phyloP scores from a whole-genome alignment of 805 yeast genomes.

The Maudiozyma turicensis region DNA sequence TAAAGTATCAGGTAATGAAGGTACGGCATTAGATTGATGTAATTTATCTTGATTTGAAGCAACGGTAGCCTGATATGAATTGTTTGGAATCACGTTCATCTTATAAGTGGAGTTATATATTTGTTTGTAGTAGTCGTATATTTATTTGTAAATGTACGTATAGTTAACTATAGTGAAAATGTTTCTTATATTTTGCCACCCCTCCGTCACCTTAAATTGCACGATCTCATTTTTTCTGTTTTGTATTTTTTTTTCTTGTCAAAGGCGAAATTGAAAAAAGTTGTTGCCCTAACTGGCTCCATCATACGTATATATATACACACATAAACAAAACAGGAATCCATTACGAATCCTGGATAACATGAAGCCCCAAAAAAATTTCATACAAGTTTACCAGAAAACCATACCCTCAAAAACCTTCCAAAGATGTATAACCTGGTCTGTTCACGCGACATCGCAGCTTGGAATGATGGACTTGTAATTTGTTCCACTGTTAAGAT shows the following conservation, averaged over 20 bases:
- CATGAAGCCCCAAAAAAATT: too few relatives aligned
- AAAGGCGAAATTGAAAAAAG: too few relatives aligned
- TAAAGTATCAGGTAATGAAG: conserved; percentile 60
- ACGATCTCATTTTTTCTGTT: too few relatives aligned
- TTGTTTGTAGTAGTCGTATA: background rate
- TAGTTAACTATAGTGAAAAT: background rate
- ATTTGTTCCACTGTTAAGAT: conserved; percentile 39
- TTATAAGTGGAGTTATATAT: conserved; percentile 19
- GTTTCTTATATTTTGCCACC: background rate
- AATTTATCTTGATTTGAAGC: conserved; percentile 44
- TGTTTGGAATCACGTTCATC: conserved; percentile 50
- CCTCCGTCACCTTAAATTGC: background rate
- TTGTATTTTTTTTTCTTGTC: too few relatives aligned
- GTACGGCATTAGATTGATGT: conserved; percentile 50
- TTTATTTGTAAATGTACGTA: background rate
- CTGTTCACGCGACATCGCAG: background rate
- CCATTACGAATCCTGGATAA: too few relatives aligned
- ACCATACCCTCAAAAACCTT: too few relatives aligned
- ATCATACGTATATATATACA: too few relatives aligned
- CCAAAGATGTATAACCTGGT: background rate
- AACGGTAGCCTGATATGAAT: conserved; percentile 36
- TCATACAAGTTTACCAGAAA: too few relatives aligned
- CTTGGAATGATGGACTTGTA: background rate
- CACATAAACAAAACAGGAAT: too few relatives aligned
- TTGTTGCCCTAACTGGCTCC: too few relatives aligned